Percentiles rank a stretch among this genome's conserved stretches.
Conservation (phyloP, 768 basidiomycete species). For the Boletus tylopilopsis region DNA sequence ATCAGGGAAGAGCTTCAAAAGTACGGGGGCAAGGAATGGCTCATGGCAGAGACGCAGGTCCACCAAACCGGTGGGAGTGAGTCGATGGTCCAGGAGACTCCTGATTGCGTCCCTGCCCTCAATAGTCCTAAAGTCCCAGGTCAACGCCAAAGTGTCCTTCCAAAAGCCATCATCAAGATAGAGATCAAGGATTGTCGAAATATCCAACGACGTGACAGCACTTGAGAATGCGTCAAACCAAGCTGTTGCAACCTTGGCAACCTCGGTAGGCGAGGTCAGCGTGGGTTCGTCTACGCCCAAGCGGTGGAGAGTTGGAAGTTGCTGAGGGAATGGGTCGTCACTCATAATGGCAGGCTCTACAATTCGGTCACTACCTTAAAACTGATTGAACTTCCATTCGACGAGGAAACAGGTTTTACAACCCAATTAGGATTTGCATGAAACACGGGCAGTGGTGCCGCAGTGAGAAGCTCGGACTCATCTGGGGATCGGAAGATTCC, state of each 20-base stretch:
- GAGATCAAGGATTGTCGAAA: conserved; percentile 17
- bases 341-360: no score
- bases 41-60: conserved; percentile 13
- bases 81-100: conserved; percentile 36
- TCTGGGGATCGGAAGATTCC: no score
- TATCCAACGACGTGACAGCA: conserved; percentile 17
- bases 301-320: conserved; percentile 27
- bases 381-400: no score
- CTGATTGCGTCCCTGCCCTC: conserved; percentile 36
- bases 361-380: no score
- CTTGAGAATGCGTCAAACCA: conserved; percentile 25
- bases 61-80: conserved; percentile 15
- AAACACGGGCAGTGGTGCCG: no score
- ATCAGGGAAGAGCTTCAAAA: conserved; percentile 48
- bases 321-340: conserved; percentile 20
- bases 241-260: conserved; percentile 13
- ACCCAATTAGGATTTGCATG: no score
- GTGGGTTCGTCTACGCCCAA: conserved; percentile 19
- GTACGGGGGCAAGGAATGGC: conserved; percentile 22
- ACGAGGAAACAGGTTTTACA: no score
- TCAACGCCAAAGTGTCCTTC: conserved; percentile 51
- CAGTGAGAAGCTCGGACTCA: no score
- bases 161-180: conserved; percentile 36
- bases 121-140: conserved; percentile 54
- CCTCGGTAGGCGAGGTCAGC: conserved; percentile 14